A percentile compares a stretch with the other conserved stretches of the same genome.
Conservation (phyloP, 768 basidiomycete genomes). For the Pleurotus cornucopiae region DNA sequence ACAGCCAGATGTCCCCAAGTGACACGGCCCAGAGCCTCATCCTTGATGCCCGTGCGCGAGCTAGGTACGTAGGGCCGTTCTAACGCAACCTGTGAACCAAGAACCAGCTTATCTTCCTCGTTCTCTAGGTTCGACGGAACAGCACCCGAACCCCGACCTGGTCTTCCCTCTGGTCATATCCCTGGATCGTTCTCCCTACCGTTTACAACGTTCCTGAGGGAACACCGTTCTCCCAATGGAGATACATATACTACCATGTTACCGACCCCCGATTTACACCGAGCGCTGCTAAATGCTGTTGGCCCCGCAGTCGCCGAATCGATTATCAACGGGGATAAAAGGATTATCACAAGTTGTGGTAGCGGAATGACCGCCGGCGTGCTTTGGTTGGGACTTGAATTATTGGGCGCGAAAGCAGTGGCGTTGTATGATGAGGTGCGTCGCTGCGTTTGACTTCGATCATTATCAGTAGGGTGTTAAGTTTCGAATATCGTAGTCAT, state of each 20-base stretch:
- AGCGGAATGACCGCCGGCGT: constrained; percentile 98
- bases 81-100: not conserved
- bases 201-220: constrained; percentile 68
- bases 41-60: constrained; percentile 83
- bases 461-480: not conserved
- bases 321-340: constrained; percentile 55
- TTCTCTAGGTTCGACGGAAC: constrained; percentile 67
- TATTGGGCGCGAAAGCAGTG: constrained; percentile 56
- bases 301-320: constrained; percentile 52
- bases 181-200: constrained; percentile 83
- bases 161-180: constrained; percentile 88
- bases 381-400: constrained; percentile 87
- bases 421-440: constrained; percentile 93
- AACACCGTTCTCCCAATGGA: constrained; percentile 32
- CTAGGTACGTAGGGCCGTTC: constrained; percentile 47
- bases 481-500: constrained; percentile 55
- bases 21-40: constrained; percentile 45
- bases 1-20: constrained; percentile 47
- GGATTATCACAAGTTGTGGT: constrained; percentile 79
- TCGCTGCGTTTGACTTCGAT: not conserved
- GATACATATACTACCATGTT: constrained; percentile 57
- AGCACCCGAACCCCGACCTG: constrained; percentile 86
- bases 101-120: not conserved
- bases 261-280: constrained; percentile 50
- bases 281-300: constrained; percentile 58